phyloP scores from a whole-genome alignment of 371 early-diverging fungal species.

The Mortierella sp. region DNA sequence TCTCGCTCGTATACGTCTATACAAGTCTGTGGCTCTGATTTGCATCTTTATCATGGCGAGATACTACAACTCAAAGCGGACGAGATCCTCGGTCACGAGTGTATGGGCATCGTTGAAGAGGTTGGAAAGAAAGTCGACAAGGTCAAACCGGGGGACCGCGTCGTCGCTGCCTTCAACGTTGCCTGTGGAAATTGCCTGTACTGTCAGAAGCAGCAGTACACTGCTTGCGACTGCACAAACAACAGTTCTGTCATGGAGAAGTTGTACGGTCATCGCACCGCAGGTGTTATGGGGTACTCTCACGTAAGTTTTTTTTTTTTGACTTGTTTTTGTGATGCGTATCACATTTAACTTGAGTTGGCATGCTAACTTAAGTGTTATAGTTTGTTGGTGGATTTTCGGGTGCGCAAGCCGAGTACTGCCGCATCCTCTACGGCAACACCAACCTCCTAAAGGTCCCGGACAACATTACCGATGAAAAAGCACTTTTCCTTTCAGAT shows the following conservation, averaged over 20 bases:
- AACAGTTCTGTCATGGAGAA: conserved; percentile 63
- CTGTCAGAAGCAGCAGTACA: conserved; percentile 59
- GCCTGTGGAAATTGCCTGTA: conserved; percentile 71
- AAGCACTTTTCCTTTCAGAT: conserved; percentile 67
- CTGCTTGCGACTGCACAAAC: conserved; percentile 67
- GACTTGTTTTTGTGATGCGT: neutral
- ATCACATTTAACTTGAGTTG: neutral
- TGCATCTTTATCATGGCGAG: conserved; percentile 68
- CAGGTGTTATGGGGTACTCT: conserved; percentile 68
- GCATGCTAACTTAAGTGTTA: neutral
- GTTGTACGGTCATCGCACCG: conserved; percentile 66
- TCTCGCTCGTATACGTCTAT: too few species aligned
- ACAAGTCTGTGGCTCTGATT: conserved; percentile 74
- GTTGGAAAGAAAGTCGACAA: conserved; percentile 59
- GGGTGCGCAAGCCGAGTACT: conserved; percentile 71
- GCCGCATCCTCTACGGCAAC: conserved; percentile 68
- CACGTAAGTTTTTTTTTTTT: conserved; percentile 50
- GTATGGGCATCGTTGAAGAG: conserved; percentile 64
- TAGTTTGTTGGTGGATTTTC: conserved; percentile 55
- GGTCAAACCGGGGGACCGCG: conserved; percentile 64
- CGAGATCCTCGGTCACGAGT: conserved; percentile 71
- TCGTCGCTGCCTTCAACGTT: conserved; percentile 64
- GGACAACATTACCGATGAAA: conserved; percentile 61
- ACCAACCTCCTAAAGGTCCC: conserved; percentile 68
- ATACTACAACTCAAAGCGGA: conserved; percentile 63